Evolutionary conservation across 768 basidiomycete genomes (phyloP), one percentile per base, ranked within the genome.

Genomic region (Sporobolomyces phaffii): DNA sequence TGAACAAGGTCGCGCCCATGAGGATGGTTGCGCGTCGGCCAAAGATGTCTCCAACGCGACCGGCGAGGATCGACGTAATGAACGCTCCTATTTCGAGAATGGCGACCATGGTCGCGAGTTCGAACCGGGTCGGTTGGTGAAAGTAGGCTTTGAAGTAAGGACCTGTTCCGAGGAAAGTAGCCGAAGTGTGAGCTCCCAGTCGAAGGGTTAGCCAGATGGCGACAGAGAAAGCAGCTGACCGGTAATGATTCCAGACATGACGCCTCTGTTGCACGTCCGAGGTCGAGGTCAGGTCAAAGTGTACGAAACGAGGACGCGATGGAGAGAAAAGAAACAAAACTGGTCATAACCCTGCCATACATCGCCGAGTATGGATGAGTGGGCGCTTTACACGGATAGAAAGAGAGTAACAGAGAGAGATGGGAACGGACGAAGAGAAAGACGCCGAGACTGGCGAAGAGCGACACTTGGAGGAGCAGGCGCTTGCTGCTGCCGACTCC

Each of bases 11-110:
- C 10, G 91, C 91, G 34, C 93, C 93, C 34, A 82, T 80, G 73
- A 90, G 86, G 24, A 97, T 81, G 0, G 91, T 93, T 52, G 88
- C 87, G 75, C 85, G 86, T 45, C 93, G 83, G 14, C 93, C 93
- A 58, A 93, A 83, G 29, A 83, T 81, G 77, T 97, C 93, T 29
- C 91, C 92, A 9, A 96, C 80, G n/a, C 83, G 82, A 13, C 92
- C 93, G 58, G 91, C 90, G 31, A 89, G 86, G 62, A 96, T 78
- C 17, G 92, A 93, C 0, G 93, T 96, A 65, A 88, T 82, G 77
- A 96, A 87, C 43, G 92, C 92, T 48, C 92, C 92, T 40, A 97
- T 83, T 78, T 97, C 91, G 38, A 94, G 80, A 8, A 68, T 52
- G 9, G 60, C 48, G 26, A 68, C 58, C 88, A 97, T 91, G 24